Base-by-base conservation (phyloP, 2,329 filamentous ascomycete species). In the Pseudohalonectria lignicola region DNA sequence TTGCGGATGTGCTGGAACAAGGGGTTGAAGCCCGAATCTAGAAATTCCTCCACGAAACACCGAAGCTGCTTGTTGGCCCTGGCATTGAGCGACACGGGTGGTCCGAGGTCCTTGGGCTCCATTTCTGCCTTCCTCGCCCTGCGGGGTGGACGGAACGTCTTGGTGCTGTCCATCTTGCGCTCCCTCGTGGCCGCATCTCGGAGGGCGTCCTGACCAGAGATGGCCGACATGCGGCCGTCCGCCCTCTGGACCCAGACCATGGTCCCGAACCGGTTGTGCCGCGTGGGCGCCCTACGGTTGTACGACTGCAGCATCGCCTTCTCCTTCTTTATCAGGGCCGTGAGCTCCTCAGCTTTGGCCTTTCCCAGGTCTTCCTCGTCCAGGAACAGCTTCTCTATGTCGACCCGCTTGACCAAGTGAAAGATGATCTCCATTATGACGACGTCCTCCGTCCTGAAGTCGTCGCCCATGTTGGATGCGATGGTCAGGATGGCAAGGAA, bases 231-330 rank as follows among this genome's bases (percentile, higher is more conserved):
- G 51, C 88, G 88, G 36, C 82, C 79, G 48, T 88, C 82, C 35
- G 87, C 83, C 40, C 88, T 71, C 62, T 94, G 86, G 28, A 98
- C 77, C 88, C 90, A 96, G 25, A 95, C 79, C 85, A 96, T 96
- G 10, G 88, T 94, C 3, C 92, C 92, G 52, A 96, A 98, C 25
- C 92, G 76, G 49, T 88, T 94, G 58, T 98, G 92, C 34, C 92
- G 71, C 3, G 86, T 88, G 0, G 88, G 85, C 3, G 83, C 84
- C 52, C 79, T 79, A 48, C 79, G 81, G 39, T 82, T 81, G 49
- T 87, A 82, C 35, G 81, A 74, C 49, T 81, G 77, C 39, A 86
- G 69, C 77, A 94, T 84, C n/a, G 79, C 75, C 2, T 79, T 79
- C 59, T 98, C 92, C 52, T 92, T 86, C 39, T 74, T 76, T 57